Evolutionary conservation across 1,139 yeast genomes (phyloP).

Genomic region (Komagataea norvegica): DNA sequence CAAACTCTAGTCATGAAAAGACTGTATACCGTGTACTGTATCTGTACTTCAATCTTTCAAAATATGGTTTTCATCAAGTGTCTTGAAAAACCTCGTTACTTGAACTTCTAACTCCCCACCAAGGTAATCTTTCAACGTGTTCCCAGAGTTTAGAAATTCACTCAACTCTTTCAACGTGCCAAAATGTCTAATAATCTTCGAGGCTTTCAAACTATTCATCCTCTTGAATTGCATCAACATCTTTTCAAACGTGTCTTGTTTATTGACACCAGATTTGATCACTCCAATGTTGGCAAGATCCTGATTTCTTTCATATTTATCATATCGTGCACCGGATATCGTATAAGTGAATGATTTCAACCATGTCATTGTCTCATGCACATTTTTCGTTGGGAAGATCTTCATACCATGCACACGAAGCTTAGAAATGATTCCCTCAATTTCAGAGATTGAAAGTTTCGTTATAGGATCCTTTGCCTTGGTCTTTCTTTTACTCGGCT

Average conservation of each 20-base stretch:
- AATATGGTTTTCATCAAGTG: constrained; percentile 47
- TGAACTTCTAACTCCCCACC: constrained; percentile 41
- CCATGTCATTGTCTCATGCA: constrained; percentile 50
- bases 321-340: constrained; percentile 48
- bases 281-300: constrained; percentile 50
- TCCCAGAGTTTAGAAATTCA: constrained; percentile 28
- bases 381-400: constrained; percentile 43
- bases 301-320: constrained; percentile 49
- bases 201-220: constrained; percentile 43
- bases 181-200: constrained; percentile 32
- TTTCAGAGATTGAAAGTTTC: constrained; percentile 24
- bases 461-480: constrained; percentile 14
- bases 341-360: constrained; percentile 53
- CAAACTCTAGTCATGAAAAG: too few species aligned
- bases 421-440: constrained; percentile 32
- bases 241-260: constrained; percentile 42
- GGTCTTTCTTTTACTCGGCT: constrained; percentile 11
- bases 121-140: constrained; percentile 34
- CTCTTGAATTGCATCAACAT: constrained; percentile 51
- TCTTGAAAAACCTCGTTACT: constrained; percentile 42
- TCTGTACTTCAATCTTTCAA: constrained; percentile 22
- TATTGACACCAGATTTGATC: constrained; percentile 50
- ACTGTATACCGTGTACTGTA: too few species aligned
- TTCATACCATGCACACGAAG: constrained; percentile 43
- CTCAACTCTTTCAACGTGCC: constrained; percentile 37